Conservation (phyloP, 495 filamentous ascomycete genomes). For the Podospora pseudocomata region DNA sequence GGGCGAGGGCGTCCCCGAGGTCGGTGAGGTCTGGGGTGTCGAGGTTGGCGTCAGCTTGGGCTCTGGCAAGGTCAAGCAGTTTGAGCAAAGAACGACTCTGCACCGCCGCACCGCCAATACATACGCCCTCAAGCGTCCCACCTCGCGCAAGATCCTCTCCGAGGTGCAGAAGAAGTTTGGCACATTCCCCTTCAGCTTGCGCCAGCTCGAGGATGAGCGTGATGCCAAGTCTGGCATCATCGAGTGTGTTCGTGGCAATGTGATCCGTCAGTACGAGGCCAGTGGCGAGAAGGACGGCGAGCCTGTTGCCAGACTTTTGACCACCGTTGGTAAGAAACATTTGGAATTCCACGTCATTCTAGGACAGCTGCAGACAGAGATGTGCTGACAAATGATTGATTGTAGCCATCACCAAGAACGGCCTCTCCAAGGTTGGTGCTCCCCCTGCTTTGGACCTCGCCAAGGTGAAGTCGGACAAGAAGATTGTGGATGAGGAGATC, state of each 20-base stretch:
- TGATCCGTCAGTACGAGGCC: constrained; percentile 92
- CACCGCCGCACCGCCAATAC: constrained; percentile 89
- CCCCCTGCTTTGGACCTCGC: constrained; percentile 68
- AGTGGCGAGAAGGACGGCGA: constrained; percentile 85
- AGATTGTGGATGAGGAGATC: constrained; percentile 93
- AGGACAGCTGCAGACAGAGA: background rate
- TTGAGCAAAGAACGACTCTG: constrained; percentile 81
- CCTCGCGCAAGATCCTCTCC: constrained; percentile 82
- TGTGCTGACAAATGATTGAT: background rate
- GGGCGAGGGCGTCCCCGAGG: constrained; percentile 84
- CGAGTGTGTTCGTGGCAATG: constrained; percentile 87
- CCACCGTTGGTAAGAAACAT: constrained; percentile 76
- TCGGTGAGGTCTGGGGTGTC: constrained; percentile 96
- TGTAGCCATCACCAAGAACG: constrained; percentile 97
- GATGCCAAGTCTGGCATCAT: constrained; percentile 93
- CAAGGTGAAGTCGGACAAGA: constrained; percentile 90
- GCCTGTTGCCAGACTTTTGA: constrained; percentile 79
- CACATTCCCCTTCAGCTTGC: constrained; percentile 93
- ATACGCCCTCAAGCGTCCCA: constrained; percentile 85
- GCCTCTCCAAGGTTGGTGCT: constrained; percentile 75
- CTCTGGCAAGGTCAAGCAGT: constrained; percentile 87
- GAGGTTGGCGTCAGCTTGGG: constrained; percentile 91
- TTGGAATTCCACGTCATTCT: background rate
- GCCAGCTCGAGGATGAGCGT: constrained; percentile 94
- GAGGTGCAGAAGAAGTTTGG: constrained; percentile 96